A percentile compares a stretch with the other conserved stretches of the same genome.
Conservation (phyloP, 768 basidiomycete genomes). For the Boletus tylopilopsis region DNA sequence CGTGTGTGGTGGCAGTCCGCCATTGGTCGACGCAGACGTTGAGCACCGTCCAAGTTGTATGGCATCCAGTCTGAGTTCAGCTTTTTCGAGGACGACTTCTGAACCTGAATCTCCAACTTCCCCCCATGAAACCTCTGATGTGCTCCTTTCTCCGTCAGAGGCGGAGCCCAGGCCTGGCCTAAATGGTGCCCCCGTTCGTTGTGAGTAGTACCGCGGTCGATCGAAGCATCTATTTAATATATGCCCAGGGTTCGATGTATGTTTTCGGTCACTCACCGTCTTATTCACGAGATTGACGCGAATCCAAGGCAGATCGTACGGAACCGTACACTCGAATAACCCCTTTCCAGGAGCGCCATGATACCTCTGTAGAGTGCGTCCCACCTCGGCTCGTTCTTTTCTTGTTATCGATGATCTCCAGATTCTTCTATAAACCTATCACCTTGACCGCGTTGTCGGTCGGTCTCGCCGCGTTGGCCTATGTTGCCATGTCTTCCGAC, state of each 20-base stretch:
- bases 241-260: constrained; percentile 75
- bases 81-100: constrained; percentile 15
- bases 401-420: constrained; percentile 28
- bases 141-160: constrained; percentile 43
- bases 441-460: constrained; percentile 71
- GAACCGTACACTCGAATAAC: constrained; percentile 80
- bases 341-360: constrained; percentile 80
- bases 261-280: constrained; percentile 31
- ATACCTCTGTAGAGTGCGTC: constrained; percentile 77
- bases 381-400: not conserved
- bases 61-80: too few species aligned
- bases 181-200: constrained; percentile 72
- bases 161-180: constrained; percentile 71
- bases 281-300: constrained; percentile 17
- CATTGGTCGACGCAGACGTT: too few species aligned
- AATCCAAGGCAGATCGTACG: constrained; percentile 70
- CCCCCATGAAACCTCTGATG: constrained; percentile 63
- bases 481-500: constrained; percentile 80
- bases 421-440: constrained; percentile 84
- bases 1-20: too few species aligned
- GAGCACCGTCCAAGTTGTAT: too few species aligned
- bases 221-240: constrained; percentile 8
- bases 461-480: constrained; percentile 67
- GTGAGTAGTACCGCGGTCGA: constrained; percentile 44
- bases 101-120: constrained; percentile 32